These are phyloP conservation scores for Starmerella cellae DNA, from an alignment of 805 yeast genomes.

Conservation along the genomic window DNA sequence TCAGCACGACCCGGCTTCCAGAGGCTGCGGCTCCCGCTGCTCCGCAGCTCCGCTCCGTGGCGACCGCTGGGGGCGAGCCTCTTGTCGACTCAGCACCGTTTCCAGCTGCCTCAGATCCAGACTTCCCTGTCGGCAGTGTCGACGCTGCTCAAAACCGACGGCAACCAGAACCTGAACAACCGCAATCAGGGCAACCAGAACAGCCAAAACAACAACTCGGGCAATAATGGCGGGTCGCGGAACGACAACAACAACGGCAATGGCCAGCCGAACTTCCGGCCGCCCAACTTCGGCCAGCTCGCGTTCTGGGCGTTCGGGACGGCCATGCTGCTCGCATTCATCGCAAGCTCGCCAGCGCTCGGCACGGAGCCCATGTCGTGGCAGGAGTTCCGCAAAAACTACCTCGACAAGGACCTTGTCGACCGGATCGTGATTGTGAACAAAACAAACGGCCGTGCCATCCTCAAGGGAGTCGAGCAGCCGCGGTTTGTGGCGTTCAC, in stretches of 20 bases:
- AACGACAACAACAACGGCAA: not conserved
- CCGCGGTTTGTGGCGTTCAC: conserved; percentile 44
- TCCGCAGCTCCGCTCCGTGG: not conserved
- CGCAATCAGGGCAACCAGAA: not conserved
- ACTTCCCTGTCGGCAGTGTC: not conserved
- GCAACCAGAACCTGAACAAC: not conserved
- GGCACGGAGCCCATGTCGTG: conserved; percentile 50
- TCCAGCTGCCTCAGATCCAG: no score
- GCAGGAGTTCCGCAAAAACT: conserved; percentile 75
- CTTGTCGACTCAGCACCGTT: not conserved
- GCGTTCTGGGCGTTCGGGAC: conserved; percentile 19
- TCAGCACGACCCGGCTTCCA: no score
- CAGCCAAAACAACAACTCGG: not conserved
- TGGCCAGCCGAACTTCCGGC: conserved; percentile 2
- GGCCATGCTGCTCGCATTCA: conserved; percentile 16
- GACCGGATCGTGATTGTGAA: conserved; percentile 62
- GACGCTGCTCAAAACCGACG: not conserved
- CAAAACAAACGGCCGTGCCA: conserved; percentile 59
- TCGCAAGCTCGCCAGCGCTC: conserved; percentile 3
- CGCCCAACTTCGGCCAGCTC: conserved; percentile 17
- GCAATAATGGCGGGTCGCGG: not conserved
- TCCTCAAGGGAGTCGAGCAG: conserved; percentile 34
- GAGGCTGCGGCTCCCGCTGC: no score
- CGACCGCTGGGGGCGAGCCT: not conserved
- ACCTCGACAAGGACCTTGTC: conserved; percentile 67